Percentiles rank a stretch among this genome's conserved stretches.
phyloP scores from a whole-genome alignment of 768 basidiomycete genomes.

The Auricularia heimuer region DNA sequence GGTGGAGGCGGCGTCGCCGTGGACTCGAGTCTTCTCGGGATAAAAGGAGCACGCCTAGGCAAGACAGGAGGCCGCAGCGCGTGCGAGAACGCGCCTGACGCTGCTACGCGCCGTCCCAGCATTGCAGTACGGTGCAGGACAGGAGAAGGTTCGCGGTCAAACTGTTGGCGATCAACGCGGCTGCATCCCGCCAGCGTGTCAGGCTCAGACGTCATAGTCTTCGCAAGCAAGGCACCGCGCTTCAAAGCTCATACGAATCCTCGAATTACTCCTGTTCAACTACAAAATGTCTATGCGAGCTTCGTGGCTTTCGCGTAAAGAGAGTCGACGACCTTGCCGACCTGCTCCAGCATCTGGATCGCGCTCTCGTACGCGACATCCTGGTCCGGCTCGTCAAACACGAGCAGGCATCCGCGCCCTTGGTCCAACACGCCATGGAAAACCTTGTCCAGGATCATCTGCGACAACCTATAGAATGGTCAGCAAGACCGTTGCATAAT shows the following conservation, averaged over 20 bases:
- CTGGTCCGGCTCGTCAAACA: slow-evolving; percentile 79
- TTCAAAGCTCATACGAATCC: neutral
- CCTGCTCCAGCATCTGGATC: slow-evolving; percentile 81
- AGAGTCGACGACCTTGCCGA: slow-evolving; percentile 89
- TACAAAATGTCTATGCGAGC: slow-evolving; percentile 5
- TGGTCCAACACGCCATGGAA: slow-evolving; percentile 96
- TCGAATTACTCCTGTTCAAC: neutral
- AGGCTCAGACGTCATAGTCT: no score
- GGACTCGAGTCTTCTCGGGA: neutral
- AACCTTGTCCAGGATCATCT: slow-evolving; percentile 97
- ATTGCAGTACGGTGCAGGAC: neutral
- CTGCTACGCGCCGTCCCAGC: neutral
- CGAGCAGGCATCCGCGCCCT: slow-evolving; percentile 79
- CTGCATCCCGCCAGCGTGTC: no score
- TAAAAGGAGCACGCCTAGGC: neutral
- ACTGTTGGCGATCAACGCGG: no score
- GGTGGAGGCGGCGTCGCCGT: neutral
- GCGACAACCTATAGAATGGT: slow-evolving; percentile 55
- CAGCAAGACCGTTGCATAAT: neutral
- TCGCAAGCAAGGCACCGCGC: no score
- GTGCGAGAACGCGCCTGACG: neutral
- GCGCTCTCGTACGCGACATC: slow-evolving; percentile 82
- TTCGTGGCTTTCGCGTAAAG: slow-evolving; percentile 67
- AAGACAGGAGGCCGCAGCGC: neutral
- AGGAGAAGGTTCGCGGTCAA: neutral